These are phyloP conservation scores for Leucaena leucocephala DNA, from an alignment of 306 rosid species.

Conservation along the genomic window DNA sequence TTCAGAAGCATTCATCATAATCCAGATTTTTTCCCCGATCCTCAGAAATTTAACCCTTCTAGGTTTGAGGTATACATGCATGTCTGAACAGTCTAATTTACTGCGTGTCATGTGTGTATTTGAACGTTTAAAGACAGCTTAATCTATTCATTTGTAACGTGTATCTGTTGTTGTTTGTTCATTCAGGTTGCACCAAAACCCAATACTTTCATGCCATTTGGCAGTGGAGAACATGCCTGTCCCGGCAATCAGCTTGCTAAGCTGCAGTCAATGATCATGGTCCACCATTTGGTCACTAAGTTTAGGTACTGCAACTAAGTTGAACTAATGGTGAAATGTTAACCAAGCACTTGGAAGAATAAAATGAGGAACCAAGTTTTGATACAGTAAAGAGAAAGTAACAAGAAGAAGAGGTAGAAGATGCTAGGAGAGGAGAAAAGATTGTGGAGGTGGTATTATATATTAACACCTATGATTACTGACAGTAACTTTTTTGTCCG, in stretches of 20 bases:
- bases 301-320: conserved; percentile 58
- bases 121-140: conserved; percentile 8
- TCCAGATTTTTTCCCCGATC: conserved; percentile 73
- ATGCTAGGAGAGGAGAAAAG: conserved; percentile 8
- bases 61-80: conserved; percentile 78
- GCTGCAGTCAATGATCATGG: conserved; percentile 78
- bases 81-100: conserved; percentile 16
- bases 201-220: conserved; percentile 92
- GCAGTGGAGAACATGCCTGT: conserved; percentile 90
- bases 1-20: conserved; percentile 92
- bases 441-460: neutral
- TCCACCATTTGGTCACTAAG: conserved; percentile 84
- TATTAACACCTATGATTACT: conserved; percentile 2
- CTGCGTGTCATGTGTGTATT: conserved; percentile 1
- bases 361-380: neutral
- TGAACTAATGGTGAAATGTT: neutral
- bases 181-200: conserved; percentile 80
- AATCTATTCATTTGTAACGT: neutral
- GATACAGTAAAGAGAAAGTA: neutral
- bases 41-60: conserved; percentile 78
- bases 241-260: conserved; percentile 98
- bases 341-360: conserved; percentile 5
- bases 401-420: neutral
- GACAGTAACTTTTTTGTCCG: conserved; percentile 29
- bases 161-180: neutral